Conservation (phyloP, 306 rosid species). For the Pachyrhizus erosus region DNA sequence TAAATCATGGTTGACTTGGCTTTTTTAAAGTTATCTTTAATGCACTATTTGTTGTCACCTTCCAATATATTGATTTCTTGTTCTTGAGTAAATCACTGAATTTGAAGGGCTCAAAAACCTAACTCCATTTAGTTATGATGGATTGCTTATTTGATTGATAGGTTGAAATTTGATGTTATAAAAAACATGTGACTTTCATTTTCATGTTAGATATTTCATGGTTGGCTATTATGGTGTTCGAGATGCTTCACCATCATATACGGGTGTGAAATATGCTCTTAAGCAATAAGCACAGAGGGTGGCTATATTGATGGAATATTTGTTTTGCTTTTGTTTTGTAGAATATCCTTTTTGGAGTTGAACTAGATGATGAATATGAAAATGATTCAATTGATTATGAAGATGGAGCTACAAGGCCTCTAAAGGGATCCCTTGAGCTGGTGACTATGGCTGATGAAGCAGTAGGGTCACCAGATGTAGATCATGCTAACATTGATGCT, state of each 20-base stretch:
- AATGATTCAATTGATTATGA: conserved; percentile 73
- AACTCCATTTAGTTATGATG: not conserved
- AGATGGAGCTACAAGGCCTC: conserved; percentile 55
- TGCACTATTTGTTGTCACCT: conserved; percentile 4
- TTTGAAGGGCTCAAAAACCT: conserved; percentile 19
- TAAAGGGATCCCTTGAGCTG: conserved; percentile 66
- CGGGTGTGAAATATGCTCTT: conserved; percentile 4
- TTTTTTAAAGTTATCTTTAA: conserved; percentile 15
- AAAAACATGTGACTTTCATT: conserved; percentile 8
- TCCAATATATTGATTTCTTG: conserved; percentile 1
- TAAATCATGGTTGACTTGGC: conserved; percentile 13
- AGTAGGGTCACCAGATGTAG: conserved; percentile 54
- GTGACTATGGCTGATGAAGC: conserved; percentile 55
- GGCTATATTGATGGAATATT: conserved; percentile 30
- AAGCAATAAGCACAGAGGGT: conserved; percentile 2
- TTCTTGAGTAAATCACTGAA: conserved; percentile 24
- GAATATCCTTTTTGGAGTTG: conserved; percentile 68
- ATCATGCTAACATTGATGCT: conserved; percentile 55
- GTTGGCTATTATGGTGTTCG: not conserved
- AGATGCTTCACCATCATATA: conserved; percentile 14
- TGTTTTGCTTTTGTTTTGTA: conserved; percentile 44
- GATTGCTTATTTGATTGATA: not conserved
- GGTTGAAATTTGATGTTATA: conserved; percentile 27
- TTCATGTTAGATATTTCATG: conserved; percentile 16
- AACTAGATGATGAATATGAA: conserved; percentile 66